Base-by-base conservation (phyloP, 2,329 filamentous ascomycete species). In the Fusarium oxysporum region DNA sequence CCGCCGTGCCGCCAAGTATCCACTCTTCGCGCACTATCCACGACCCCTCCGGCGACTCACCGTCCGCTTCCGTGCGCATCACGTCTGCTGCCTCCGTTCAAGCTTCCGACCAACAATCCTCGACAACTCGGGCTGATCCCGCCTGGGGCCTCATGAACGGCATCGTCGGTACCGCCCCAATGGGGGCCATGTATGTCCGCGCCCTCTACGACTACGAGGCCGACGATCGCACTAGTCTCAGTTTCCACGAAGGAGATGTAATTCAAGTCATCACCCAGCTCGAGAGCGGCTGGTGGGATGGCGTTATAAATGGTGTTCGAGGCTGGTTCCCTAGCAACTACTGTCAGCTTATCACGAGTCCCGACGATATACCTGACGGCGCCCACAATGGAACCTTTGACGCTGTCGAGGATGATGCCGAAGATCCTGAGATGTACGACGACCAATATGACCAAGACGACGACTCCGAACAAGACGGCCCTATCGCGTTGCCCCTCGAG, bases 321-420 rank as follows among this genome's bases (percentile, higher is more conserved):
- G 96, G 96, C 81, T 99, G 96, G 96, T 99, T 99, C 82, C 96
- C 96, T 41, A 98, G 96, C 87, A 99, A 99, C 83, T 99, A 99
- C 85, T 98, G 96, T 85, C 92, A 94, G 74, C 91, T 96, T 72
- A 92, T 98, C 77, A 89, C 91, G 67, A 91, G 91, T 76, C 89
- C 92, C 56, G 92, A 94, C 76, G 93, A 97, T 71, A 86, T 92
- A 35, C 87, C 89, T 45, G 91, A 93, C 60, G 84, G 87, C 19
- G 85, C 86, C 72, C 87, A 88, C 58, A 89, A 88, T 74, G 86
- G 81, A 54, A 86, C 85, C 56, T 82, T 87, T 60, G 86, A 89
- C 62, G 88, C 87, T 58, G 83, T 82, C 7, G 86, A 89, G 72
- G 90, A 93, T 75, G 90, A 93, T 55, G 86, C 89, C 6, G 90